Base-by-base conservation (phyloP, 176 grass and related monocot species). In the Saccharum spontaneum region DNA sequence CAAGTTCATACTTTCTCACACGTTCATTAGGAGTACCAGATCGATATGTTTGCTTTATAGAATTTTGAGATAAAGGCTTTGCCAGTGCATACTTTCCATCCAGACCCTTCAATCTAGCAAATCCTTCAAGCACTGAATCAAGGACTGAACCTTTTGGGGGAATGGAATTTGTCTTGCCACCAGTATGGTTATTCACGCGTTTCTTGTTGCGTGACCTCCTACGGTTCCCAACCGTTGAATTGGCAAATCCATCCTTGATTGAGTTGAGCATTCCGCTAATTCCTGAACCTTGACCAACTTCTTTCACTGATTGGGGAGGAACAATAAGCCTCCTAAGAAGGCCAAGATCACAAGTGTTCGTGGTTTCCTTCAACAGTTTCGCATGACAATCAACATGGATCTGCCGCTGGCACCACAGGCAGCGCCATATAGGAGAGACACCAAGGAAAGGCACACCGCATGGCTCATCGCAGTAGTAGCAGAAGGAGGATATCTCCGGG, bases 371-470 rank as follows among this genome's bases (percentile, higher is more conserved):
- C 52, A 91, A 73, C 38, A 94, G 49, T 61, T 97, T 93, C 5
- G 92, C 84, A 82, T 97, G 90, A 75, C 95, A 97, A 83, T 93
- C 86, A 22, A 97, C 92, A 84, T 97, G 92, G 69, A 97, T 91
- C 82, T 91, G 89, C 33, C 84, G 77, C 67, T 94, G 92, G 85
- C 95, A 97, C 95, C 95, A 97, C 30, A 97, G 83, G 84, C 95
- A 97, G 4, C 75, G 90, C 95, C 95, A 97, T 80, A 92, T 91
- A 55, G 95, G 95, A 79, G 95, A 97, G 45, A 91, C 92, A 13
- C 92, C 91, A 11, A 94, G 89, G 79, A 97, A 94, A 3, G 87
- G 86, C 50, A 94, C 86, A 1, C 90, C 79, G 45, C 95, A 94
- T 0, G 80, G 82, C 79, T 97, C 95, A 69, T 97, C 86, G 20